Evolutionary conservation across 768 basidiomycete genomes (phyloP), one percentile per base, ranked within the genome.

Genomic region (Suillus tomentosus): DNA sequence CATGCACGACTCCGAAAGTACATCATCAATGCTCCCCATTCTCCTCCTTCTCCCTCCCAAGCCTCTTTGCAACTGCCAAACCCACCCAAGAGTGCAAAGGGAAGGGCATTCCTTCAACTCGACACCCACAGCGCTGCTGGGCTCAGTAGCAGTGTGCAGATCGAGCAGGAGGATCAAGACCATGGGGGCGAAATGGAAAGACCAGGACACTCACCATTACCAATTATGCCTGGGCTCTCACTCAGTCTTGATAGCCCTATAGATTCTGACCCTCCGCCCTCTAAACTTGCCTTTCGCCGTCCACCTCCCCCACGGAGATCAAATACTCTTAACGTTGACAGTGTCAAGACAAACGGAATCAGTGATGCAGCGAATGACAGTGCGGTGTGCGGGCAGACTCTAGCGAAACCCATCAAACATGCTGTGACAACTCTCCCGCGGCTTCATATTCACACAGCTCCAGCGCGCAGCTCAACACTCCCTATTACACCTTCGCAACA

Each of bases 221-320:
- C 85, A 22, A 71, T 85, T 62, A 87, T 88, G 82, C 80, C 86
- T n/a, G 70, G 83, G 22, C 73, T 77, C 9, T 78, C 81, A 15
- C 74, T 80, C 24, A 75, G 80, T 64, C 68, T 64, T 27, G 64
- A 72, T 57, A 68, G 73, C 22, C 84, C 87, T 66, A 70, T 80
- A 1, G 78, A 84, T 19, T 85, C 86, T 8, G 90, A 90, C 0
- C 87, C 89, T 3, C 87, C 89, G 0, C 89, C 90, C 1, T 89
- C 88, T 4, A 84, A 86, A 39, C 75, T 86, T 48, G 73, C 77
- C 9, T 89, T 90, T 78, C 74, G 68, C 31, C 72, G 83, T 3
- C 80, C 82, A 8, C 81, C 84, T 14, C 85, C 83, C 3, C 81
- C 81, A 39, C 78, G 85, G 27, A 82, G 86, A 53, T 87, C 89